Evolutionary conservation across 768 basidiomycete species (phyloP).

Genomic region (Panaeolus cyanescens): DNA sequence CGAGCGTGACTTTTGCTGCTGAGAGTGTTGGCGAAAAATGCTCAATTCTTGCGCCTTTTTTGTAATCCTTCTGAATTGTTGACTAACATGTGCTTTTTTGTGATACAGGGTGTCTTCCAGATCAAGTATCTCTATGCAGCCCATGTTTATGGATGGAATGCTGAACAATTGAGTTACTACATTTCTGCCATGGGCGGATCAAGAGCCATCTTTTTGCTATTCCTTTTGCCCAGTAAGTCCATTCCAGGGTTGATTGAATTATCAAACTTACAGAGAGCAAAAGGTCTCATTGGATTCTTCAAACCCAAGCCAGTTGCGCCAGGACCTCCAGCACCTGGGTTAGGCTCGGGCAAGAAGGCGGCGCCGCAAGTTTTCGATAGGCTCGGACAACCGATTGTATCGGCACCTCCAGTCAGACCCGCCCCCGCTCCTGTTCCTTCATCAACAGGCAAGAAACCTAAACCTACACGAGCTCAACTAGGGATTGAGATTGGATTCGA

Average conservation of each 20-base stretch:
- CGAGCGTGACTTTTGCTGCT: not conserved
- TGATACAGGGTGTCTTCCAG: constrained; percentile 73
- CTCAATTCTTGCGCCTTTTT: constrained; percentile 5
- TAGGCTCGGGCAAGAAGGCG: constrained; percentile 11
- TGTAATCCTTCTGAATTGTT: not conserved
- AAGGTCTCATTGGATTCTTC: constrained; percentile 64
- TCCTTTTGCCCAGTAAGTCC: constrained; percentile 43
- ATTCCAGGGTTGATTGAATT: not conserved
- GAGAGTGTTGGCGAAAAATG: not conserved
- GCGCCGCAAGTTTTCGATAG: not conserved
- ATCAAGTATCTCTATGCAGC: constrained; percentile 82
- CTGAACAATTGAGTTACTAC: constrained; percentile 75
- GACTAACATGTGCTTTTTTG: not conserved
- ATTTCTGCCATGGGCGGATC: constrained; percentile 67
- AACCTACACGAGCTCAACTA: constrained; percentile 54
- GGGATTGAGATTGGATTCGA: constrained; percentile 73
- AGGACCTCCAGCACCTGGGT: constrained; percentile 5
- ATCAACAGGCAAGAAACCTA: constrained; percentile 36
- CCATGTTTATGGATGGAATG: constrained; percentile 71
- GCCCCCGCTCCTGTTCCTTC: not conserved
- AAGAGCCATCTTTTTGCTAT: constrained; percentile 61
- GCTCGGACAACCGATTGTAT: constrained; percentile 1
- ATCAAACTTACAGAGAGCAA: not conserved
- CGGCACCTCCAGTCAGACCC: not conserved
- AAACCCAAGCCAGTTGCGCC: constrained; percentile 40